Evolutionary conservation across 1,284 basidiomycete genomes (phyloP).

Genomic region (Ganoderma lucidum): DNA sequence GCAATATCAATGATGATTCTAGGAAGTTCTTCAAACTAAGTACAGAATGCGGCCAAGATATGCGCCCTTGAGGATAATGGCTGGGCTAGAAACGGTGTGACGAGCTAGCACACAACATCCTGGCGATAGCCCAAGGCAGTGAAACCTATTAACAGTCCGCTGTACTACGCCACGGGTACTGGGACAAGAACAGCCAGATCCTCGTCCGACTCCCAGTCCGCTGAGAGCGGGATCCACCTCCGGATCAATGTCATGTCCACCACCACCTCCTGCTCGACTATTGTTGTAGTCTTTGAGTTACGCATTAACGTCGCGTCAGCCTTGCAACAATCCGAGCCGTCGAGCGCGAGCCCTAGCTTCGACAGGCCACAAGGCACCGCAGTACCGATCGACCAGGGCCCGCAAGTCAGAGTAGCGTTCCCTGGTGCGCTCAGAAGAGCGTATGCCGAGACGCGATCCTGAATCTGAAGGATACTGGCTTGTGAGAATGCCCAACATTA

Average conservation of each 20-base stretch:
- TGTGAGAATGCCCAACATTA: not conserved
- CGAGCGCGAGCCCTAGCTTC: slow-evolving; percentile 54
- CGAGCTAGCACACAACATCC: too few relatives aligned
- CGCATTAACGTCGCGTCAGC: not conserved
- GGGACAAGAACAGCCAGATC: not conserved
- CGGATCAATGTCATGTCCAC: not conserved
- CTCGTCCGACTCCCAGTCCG: not conserved
- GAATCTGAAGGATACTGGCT: slow-evolving; percentile 31
- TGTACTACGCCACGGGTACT: not conserved
- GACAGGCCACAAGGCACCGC: slow-evolving; percentile 53
- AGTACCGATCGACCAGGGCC: slow-evolving; percentile 44
- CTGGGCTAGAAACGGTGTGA: too few relatives aligned
- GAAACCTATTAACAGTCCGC: too few relatives aligned
- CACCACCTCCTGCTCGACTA: not conserved
- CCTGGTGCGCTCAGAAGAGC: slow-evolving; percentile 52
- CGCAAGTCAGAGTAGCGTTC: slow-evolving; percentile 55
- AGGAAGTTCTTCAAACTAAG: too few relatives aligned
- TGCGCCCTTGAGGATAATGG: too few relatives aligned
- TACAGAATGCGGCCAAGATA: too few relatives aligned
- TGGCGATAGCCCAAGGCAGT: too few relatives aligned
- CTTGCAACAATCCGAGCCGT: slow-evolving; percentile 37
- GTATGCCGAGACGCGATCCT: slow-evolving; percentile 51
- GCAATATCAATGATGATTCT: too few relatives aligned
- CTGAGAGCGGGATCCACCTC: not conserved
- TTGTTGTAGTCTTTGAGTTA: not conserved